Conservation (phyloP, 1,284 basidiomycete genomes). For the Boletus mariae region DNA sequence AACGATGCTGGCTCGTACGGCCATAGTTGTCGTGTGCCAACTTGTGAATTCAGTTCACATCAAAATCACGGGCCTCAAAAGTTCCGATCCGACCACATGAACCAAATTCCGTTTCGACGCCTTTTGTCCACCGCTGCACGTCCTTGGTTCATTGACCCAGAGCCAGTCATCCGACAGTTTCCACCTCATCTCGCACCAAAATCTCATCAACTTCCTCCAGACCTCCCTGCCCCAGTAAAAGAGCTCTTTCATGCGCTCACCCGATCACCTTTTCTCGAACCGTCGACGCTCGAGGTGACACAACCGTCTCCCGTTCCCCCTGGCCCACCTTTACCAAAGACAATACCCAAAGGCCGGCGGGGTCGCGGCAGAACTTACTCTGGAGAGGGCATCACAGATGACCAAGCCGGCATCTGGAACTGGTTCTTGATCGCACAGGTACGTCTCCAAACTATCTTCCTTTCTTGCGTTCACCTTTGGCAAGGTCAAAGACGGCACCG, state of each 20-base stretch:
- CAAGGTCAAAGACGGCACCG: constrained; percentile 79
- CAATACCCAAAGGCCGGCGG: constrained; percentile 57
- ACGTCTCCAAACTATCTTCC: constrained; percentile 6
- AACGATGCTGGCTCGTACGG: constrained; percentile 64
- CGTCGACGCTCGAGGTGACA: constrained; percentile 48
- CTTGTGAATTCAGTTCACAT: neutral
- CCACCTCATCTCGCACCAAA: constrained; percentile 36
- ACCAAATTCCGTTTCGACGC: constrained; percentile 1
- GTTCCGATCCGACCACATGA: neutral
- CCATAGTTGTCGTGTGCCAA: constrained; percentile 42
- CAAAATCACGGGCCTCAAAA: constrained; percentile 18
- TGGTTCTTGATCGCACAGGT: constrained; percentile 75
- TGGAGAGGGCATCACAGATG: constrained; percentile 56
- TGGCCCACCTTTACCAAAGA: constrained; percentile 53
- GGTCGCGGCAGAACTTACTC: constrained; percentile 61
- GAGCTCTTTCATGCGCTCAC: constrained; percentile 51
- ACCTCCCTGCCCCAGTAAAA: constrained; percentile 45
- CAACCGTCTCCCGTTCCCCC: constrained; percentile 44
- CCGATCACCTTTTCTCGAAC: constrained; percentile 61
- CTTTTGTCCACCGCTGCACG: constrained; percentile 13
- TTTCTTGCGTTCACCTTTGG: neutral
- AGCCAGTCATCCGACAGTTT: constrained; percentile 16
- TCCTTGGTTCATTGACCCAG: constrained; percentile 57
- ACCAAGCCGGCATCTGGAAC: constrained; percentile 58
- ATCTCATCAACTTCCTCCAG: constrained; percentile 40